Percentiles rank a stretch among this genome's conserved stretches.
These are phyloP conservation scores for Diaporthe velutina DNA, from an alignment of 2,329 filamentous ascomycete species.

Conservation along the genomic window DNA sequence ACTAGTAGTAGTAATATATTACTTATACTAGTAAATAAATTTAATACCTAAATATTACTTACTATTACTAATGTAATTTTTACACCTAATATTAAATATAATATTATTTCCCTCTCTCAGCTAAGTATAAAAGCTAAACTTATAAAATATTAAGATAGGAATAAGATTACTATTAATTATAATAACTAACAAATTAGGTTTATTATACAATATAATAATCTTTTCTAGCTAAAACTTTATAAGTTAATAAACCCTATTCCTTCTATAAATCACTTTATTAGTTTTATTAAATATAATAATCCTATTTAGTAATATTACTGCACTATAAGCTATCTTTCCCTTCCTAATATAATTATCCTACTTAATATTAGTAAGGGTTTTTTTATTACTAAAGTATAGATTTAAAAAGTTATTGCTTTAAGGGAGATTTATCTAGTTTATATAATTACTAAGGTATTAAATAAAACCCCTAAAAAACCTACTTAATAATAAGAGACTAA, in stretches of 20 bases:
- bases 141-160: background rate
- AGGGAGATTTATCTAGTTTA: background rate
- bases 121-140: background rate
- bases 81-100: background rate
- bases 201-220: background rate
- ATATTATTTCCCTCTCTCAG: background rate
- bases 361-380: background rate
- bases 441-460: background rate
- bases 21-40: slow-evolving; percentile 2
- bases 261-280: background rate
- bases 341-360: background rate
- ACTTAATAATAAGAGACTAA: background rate
- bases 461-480: background rate
- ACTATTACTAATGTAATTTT: background rate
- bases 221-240: background rate
- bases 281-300: background rate
- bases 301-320: background rate
- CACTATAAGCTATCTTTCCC: background rate
- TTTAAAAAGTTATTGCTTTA: background rate
- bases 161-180: slow-evolving; percentile 5
- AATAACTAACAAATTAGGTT: background rate
- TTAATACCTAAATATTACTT: background rate
- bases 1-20: background rate
- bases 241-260: background rate
- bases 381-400: background rate